phyloP scores from a whole-genome alignment of 331 rosid species.

The Rosa hybrid region DNA sequence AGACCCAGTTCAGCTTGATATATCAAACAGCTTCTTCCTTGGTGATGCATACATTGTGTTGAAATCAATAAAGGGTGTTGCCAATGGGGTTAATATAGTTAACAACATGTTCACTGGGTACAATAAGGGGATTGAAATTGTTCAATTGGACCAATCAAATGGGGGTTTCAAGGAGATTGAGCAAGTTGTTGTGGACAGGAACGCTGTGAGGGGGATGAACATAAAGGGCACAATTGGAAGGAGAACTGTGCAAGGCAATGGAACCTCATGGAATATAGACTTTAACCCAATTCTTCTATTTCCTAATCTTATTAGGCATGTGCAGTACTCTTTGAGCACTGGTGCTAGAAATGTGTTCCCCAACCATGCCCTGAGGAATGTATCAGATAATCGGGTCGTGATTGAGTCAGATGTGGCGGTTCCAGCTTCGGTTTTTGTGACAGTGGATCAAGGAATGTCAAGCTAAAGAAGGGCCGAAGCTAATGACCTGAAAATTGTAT shows the following conservation, averaged over 20 bases:
- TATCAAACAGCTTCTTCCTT: constrained; percentile 74
- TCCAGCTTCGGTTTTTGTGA: constrained; percentile 48
- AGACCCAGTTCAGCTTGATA: constrained; percentile 86
- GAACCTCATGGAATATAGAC: constrained; percentile 69
- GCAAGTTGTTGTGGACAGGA: constrained; percentile 72
- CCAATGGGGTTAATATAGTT: constrained; percentile 64
- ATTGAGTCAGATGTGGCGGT: constrained; percentile 57
- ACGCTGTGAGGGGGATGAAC: constrained; percentile 70
- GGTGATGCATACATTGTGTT: constrained; percentile 76
- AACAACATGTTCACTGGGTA: constrained; percentile 87
- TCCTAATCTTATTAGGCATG: constrained; percentile 67
- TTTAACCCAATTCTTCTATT: constrained; percentile 63
- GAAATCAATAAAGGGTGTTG: constrained; percentile 66
- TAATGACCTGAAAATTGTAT: constrained; percentile 8
- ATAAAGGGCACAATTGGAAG: constrained; percentile 62
- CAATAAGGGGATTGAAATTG: constrained; percentile 55
- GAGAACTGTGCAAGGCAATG: constrained; percentile 54
- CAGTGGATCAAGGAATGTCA: constrained; percentile 55
- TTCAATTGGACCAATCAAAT: constrained; percentile 61
- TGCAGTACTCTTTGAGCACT: constrained; percentile 64
- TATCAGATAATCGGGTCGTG: constrained; percentile 63
- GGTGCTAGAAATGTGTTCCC: constrained; percentile 38
- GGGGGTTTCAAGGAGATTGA: constrained; percentile 59
- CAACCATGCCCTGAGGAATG: constrained; percentile 54
- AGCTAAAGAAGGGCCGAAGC: constrained; percentile 31